Evolutionary conservation across 208 protist genomes (phyloP).

Genomic region (Blastocrithidia nonstop): DNA sequence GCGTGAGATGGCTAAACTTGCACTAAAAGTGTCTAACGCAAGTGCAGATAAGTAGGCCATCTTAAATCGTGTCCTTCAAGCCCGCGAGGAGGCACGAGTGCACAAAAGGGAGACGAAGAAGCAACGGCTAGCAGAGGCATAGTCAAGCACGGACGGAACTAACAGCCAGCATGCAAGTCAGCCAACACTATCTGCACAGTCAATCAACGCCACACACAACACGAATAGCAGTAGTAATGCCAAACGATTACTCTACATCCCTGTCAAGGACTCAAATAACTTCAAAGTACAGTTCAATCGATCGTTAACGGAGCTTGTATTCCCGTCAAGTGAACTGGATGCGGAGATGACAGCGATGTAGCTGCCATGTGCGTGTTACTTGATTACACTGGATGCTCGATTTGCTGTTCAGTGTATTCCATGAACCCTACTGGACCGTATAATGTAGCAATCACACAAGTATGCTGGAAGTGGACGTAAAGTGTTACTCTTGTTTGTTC

Average conservation of each 20-base stretch:
- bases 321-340: slow-evolving; percentile 10
- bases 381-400: slow-evolving; percentile 68
- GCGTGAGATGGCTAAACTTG: slow-evolving; percentile 57
- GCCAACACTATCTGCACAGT: too few species aligned
- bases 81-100: slow-evolving; percentile 53
- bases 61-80: slow-evolving; percentile 44
- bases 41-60: slow-evolving; percentile 81
- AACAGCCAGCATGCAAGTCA: slow-evolving; percentile 3
- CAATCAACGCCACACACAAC: slow-evolving; percentile 3
- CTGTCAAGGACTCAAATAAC: slow-evolving; percentile 34
- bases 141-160: not conserved
- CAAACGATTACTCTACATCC: slow-evolving; percentile 51
- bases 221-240: slow-evolving; percentile 1
- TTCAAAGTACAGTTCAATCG: slow-evolving; percentile 65
- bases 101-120: slow-evolving; percentile 16
- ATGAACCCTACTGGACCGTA: slow-evolving; percentile 67
- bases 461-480: slow-evolving; percentile 45
- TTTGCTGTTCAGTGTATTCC: slow-evolving; percentile 71
- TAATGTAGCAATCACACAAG: slow-evolving; percentile 27
- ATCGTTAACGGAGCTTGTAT: slow-evolving; percentile 49
- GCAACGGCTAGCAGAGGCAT: too few species aligned
- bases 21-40: slow-evolving; percentile 67
- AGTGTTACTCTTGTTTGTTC: slow-evolving; percentile 55
- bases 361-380: slow-evolving; percentile 50
- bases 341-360: slow-evolving; percentile 10